Conservation (phyloP, 2,329 filamentous ascomycete species). For the Penicillium expansum region DNA sequence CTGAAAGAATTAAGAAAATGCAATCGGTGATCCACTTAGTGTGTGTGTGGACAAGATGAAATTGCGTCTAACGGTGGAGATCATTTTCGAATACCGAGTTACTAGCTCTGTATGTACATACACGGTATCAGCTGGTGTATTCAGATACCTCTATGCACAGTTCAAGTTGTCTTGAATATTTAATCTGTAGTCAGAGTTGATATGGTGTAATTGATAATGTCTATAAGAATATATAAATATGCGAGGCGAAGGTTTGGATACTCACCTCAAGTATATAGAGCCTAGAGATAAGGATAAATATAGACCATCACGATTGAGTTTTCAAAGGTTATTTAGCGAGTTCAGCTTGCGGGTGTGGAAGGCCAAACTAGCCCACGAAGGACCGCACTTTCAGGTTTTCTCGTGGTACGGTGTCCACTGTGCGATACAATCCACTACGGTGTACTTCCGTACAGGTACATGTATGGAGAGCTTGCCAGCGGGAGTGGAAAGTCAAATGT, state of each 20-base stretch:
- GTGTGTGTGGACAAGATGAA: slow-evolving; percentile 16
- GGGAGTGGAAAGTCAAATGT: slow-evolving; percentile 16
- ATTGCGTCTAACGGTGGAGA: slow-evolving; percentile 21
- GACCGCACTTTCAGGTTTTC: slow-evolving; percentile 2
- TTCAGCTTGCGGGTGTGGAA: neutral
- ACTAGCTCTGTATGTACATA: slow-evolving; percentile 12
- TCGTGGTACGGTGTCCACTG: slow-evolving; percentile 4
- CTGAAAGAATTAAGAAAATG: slow-evolving; percentile 14
- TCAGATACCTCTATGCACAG: neutral
- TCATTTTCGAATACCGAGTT: slow-evolving; percentile 9
- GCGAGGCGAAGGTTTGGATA: neutral
- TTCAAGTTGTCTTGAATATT: neutral
- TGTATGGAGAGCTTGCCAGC: slow-evolving; percentile 2
- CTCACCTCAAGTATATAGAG: neutral
- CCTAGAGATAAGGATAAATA: neutral
- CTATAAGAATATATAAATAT: neutral
- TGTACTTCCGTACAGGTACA: neutral
- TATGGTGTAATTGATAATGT: neutral
- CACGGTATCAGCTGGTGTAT: slow-evolving; percentile 4
- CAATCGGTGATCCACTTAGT: slow-evolving; percentile 21
- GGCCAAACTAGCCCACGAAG: neutral
- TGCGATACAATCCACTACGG: neutral
- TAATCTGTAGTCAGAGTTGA: neutral
- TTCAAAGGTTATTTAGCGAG: slow-evolving; percentile 1
- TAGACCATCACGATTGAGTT: neutral